Evolutionary conservation across 345 rosid genomes (phyloP), one percentile per base, ranked within the genome.

Genomic region (Corchorus olitorius): DNA sequence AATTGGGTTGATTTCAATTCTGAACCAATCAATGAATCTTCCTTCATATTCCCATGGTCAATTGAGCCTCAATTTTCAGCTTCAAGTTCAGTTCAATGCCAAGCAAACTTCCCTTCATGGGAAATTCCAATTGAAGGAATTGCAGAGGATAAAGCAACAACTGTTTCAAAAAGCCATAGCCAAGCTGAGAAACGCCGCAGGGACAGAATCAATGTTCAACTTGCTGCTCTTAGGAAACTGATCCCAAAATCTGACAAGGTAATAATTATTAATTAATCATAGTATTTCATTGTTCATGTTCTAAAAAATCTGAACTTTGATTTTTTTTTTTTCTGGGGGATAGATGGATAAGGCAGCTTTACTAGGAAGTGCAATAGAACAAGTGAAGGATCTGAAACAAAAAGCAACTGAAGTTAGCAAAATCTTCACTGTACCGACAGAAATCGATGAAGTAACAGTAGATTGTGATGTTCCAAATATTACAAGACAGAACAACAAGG

Each of bases 301-400:
- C 10, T 33, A 14, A 10, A 19, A 12, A 50, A 15, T 9, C 39
- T 41, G 37, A 8, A 27, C 55, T 3, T 35, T 5, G 46, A 4
- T 78, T 60, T 43, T 49, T 58, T 22, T 14, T 5, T 11, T 34
- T 59, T 72, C 4, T 58, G 0, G 27, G 60, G 37, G 73, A 76
- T 87, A 94, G 99, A 82, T 95, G 86, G 98, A 95, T 87, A 95
- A 95, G 81, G 99, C 99, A 75, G 93, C 97, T 34, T 87, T 95
- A 0, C 76, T 95, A 59, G 94, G 89, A 67, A 90, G 83, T 66
- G 98, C 86, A 48, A 86, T 93, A 35, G 93, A 92, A 45, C 89
- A 88, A 14, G 92, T 93, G 33, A 93, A 89, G 65, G 90, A 93
- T 22, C 91, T 95, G 12, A 93, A 88, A 78, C 79, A 77, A 54